Percentiles rank a stretch among this genome's conserved stretches.
These are phyloP conservation scores for Scheffersomyces segobiensis DNA, from an alignment of 1,139 yeast species.

Conservation along the genomic window DNA sequence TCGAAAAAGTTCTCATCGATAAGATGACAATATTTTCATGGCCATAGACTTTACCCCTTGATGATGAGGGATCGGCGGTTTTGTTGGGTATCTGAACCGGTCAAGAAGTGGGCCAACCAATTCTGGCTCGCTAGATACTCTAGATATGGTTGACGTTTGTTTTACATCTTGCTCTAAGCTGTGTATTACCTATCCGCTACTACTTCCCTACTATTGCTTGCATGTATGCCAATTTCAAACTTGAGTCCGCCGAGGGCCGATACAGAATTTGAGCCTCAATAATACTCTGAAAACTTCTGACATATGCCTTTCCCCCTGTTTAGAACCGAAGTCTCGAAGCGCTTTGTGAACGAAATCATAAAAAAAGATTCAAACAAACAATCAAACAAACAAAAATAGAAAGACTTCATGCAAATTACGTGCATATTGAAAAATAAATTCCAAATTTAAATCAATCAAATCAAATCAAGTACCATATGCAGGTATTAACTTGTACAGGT, in stretches of 20 bases:
- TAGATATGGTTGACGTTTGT: background rate
- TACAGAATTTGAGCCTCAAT: background rate
- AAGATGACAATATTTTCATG: background rate
- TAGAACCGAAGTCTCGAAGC: background rate
- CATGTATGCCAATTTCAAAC: background rate
- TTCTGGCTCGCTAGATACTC: too few species aligned
- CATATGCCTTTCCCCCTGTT: background rate
- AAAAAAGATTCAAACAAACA: background rate
- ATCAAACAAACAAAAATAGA: background rate
- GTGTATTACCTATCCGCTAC: background rate
- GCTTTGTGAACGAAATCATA: background rate
- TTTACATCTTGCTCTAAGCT: background rate
- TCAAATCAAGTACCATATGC: background rate
- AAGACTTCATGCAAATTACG: background rate
- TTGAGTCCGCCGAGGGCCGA: background rate
- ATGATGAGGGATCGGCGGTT: background rate
- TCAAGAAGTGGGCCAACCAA: background rate
- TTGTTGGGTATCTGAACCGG: background rate
- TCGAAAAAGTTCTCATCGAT: background rate
- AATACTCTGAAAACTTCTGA: background rate
- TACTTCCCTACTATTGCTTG: background rate
- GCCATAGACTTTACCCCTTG: background rate
- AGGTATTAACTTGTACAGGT: background rate
- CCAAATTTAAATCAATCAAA: background rate
- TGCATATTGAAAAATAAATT: background rate